Conservation (phyloP, 2,329 filamentous ascomycete genomes). For the Calonectria crousiana region DNA sequence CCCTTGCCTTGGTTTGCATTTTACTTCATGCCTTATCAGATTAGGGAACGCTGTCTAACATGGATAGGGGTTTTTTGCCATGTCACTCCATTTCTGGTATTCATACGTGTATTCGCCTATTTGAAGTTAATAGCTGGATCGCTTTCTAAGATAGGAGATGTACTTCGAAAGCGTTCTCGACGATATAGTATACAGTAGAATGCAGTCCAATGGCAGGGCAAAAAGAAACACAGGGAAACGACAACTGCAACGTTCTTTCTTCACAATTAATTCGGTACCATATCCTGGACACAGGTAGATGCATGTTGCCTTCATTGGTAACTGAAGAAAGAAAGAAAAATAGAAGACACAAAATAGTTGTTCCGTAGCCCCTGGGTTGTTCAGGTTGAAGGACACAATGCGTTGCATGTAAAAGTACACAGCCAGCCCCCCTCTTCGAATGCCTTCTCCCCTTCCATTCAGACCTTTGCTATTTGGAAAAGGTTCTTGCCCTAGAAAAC, state of each 20-base stretch:
- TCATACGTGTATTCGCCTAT: not conserved
- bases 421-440: not conserved
- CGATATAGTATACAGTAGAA: not conserved
- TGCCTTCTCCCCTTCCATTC: not conserved
- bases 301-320: not conserved
- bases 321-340: not conserved
- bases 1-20: not conserved
- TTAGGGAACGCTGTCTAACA: not conserved
- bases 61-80: not conserved
- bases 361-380: conserved; percentile 1
- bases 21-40: too few relatives aligned
- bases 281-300: conserved; percentile 4
- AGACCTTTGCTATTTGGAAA: not conserved
- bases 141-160: not conserved
- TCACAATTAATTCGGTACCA: not conserved
- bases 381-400: not conserved
- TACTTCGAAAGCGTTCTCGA: not conserved
- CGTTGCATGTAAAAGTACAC: conserved; percentile 21
- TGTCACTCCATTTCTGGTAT: not conserved
- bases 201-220: not conserved
- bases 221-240: not conserved
- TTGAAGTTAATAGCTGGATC: not conserved
- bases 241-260: not conserved
- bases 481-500: too few relatives aligned
- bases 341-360: not conserved